These are phyloP conservation scores for Plasmopara muralis DNA, from an alignment of 352 stramenopile species.

Conservation along the genomic window DNA sequence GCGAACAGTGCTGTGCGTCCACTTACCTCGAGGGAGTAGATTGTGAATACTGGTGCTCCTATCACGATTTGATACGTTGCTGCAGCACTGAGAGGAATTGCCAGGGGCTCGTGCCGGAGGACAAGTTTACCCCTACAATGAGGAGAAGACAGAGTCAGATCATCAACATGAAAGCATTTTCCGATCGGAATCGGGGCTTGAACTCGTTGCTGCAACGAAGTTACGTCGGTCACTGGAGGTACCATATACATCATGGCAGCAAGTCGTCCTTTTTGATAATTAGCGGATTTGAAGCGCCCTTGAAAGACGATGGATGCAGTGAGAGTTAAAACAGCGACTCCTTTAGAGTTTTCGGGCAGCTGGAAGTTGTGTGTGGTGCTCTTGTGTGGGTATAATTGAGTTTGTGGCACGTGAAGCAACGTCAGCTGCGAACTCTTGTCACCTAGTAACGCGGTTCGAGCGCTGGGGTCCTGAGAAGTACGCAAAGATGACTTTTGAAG, in stretches of 20 bases:
- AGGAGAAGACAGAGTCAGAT: conserved; percentile 58
- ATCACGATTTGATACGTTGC: conserved; percentile 73
- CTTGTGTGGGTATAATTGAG: conserved; percentile 55
- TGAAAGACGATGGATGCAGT: conserved; percentile 65
- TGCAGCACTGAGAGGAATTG: conserved; percentile 38
- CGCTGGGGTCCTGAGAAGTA: conserved; percentile 9
- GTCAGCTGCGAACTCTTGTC: conserved; percentile 22
- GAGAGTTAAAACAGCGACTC: conserved; percentile 41
- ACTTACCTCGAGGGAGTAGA: conserved; percentile 58
- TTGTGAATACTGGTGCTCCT: conserved; percentile 56
- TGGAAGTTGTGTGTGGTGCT: conserved; percentile 56
- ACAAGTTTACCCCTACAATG: conserved; percentile 62
- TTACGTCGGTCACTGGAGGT: conserved; percentile 14
- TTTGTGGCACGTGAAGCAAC: conserved; percentile 36
- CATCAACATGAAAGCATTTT: conserved; percentile 39
- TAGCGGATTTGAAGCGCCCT: conserved; percentile 59
- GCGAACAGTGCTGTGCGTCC: conserved; percentile 41
- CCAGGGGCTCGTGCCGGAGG: conserved; percentile 49
- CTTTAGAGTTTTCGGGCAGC: conserved; percentile 25
- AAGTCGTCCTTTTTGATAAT: conserved; percentile 69
- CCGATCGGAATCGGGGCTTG: conserved; percentile 39
- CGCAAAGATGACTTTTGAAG: conserved; percentile 23
- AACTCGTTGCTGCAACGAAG: conserved; percentile 8
- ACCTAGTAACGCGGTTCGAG: conserved; percentile 29
- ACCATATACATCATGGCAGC: conserved; percentile 73